phyloP scores from a whole-genome alignment of 768 basidiomycete genomes.

The Agaricus sinodeliciosus region DNA sequence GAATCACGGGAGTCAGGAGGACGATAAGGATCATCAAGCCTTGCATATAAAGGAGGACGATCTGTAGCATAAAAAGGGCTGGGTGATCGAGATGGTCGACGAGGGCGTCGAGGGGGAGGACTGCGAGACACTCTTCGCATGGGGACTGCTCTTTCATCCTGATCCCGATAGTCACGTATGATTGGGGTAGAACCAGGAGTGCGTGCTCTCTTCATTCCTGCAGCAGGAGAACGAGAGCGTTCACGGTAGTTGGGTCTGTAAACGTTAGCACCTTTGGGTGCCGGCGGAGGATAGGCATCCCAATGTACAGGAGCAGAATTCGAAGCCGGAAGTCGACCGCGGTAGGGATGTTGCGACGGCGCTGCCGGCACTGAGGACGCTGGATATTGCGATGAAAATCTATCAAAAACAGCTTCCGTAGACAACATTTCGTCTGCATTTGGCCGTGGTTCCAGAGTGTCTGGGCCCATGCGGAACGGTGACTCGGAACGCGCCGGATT shows the following conservation, averaged over 20 bases:
- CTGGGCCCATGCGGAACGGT: slow-evolving; percentile 8
- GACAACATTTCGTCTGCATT: not conserved
- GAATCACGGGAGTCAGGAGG: not conserved
- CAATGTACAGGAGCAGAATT: not conserved
- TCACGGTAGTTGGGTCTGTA: slow-evolving; percentile 2
- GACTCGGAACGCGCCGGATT: not conserved
- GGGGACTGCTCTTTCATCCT: not conserved
- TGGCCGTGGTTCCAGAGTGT: not conserved
- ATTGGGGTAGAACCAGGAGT: not conserved
- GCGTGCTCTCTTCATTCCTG: slow-evolving; percentile 5
- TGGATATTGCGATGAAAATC: not conserved
- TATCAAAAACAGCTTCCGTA: not conserved
- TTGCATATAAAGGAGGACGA: slow-evolving; percentile 1
- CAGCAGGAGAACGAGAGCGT: slow-evolving; percentile 1
- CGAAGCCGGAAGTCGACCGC: not conserved
- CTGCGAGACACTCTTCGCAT: not conserved
- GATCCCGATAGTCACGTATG: slow-evolving; percentile 3
- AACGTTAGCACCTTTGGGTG: not conserved
- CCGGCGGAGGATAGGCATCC: slow-evolving; percentile 5
- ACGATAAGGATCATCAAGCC: not conserved
- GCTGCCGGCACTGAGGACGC: not conserved
- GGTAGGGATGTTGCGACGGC: not conserved
- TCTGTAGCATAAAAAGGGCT: not conserved
- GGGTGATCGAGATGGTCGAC: not conserved
- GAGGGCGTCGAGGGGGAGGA: slow-evolving; percentile 2